A percentile compares a stretch with the other conserved stretches of the same genome.
Conservation (phyloP, 495 filamentous ascomycete genomes). For the Aspergillus asperescens region DNA sequence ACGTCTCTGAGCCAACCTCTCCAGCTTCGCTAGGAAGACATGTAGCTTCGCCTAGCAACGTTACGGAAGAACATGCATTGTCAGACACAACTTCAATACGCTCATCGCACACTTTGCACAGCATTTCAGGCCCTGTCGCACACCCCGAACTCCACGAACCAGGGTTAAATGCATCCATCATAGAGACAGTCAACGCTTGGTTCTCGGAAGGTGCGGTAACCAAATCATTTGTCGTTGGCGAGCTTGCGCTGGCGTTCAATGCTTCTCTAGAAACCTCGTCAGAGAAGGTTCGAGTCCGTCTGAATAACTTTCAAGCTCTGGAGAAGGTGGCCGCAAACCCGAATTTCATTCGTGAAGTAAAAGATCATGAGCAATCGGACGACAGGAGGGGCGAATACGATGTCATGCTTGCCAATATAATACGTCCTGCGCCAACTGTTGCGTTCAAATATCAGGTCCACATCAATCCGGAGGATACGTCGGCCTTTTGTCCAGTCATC, state of each 20-base stretch:
- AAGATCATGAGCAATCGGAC: conserved; percentile 29
- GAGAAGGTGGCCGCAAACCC: conserved; percentile 95
- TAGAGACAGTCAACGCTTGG: conserved; percentile 83
- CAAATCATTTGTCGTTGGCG: conserved; percentile 74
- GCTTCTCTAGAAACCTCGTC: conserved; percentile 44
- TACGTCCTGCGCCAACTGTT: conserved; percentile 59
- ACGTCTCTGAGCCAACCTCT: conserved; percentile 21
- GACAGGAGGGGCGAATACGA: conserved; percentile 78
- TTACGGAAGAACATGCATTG: conserved; percentile 51
- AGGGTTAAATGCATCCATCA: conserved; percentile 83
- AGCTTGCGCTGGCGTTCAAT: conserved; percentile 86
- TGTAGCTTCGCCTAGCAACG: conserved; percentile 44
- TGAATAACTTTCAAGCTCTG: conserved; percentile 86
- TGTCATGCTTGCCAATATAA: conserved; percentile 63
- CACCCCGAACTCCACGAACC: conserved; percentile 79
- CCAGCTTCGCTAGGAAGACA: conserved; percentile 36
- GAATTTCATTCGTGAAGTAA: conserved; percentile 66
- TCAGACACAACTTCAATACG: conserved; percentile 91
- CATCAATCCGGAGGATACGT: conserved; percentile 55
- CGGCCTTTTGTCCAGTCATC: conserved; percentile 69
- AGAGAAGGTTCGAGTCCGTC: conserved; percentile 61
- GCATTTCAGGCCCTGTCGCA: conserved; percentile 50
- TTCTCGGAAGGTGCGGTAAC: conserved; percentile 70
- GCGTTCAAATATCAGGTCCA: conserved; percentile 97
- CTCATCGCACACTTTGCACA: conserved; percentile 76